phyloP scores from a whole-genome alignment of 768 basidiomycete genomes.

The Tricholoma saponaceum region DNA sequence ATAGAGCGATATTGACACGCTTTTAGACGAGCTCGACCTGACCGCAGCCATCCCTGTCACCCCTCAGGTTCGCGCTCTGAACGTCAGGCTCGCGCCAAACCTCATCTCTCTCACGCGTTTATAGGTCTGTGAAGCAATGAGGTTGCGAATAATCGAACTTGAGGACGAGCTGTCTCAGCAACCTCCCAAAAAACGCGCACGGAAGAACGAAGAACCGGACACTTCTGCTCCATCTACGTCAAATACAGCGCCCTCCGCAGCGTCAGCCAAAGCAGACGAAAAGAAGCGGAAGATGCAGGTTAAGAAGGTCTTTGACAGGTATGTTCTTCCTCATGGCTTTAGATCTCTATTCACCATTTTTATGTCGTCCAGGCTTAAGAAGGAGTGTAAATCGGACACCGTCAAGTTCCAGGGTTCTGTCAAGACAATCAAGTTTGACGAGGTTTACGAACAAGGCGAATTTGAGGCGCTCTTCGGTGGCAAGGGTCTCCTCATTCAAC shows the following conservation, averaged over 20 bases:
- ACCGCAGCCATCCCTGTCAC: slow-evolving; percentile 19
- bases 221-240: slow-evolving; percentile 11
- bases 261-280: slow-evolving; percentile 28
- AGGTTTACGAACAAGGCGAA: slow-evolving; percentile 31
- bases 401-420: slow-evolving; percentile 36
- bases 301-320: slow-evolving; percentile 38
- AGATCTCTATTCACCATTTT: neutral
- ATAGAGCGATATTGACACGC: neutral
- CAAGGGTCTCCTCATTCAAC: slow-evolving; percentile 32
- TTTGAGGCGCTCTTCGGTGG: slow-evolving; percentile 32
- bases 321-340: neutral
- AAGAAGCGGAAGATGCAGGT: slow-evolving; percentile 40
- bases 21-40: slow-evolving; percentile 22
- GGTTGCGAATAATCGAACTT: slow-evolving; percentile 26
- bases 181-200: slow-evolving; percentile 30
- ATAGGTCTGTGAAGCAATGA: slow-evolving; percentile 27
- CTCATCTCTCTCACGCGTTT: slow-evolving; percentile 7
- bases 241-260: slow-evolving; percentile 9
- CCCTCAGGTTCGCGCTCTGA: slow-evolving; percentile 12
- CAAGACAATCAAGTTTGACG: slow-evolving; percentile 37
- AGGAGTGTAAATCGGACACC: slow-evolving; percentile 33
- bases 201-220: slow-evolving; percentile 10
- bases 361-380: slow-evolving; percentile 28
- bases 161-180: slow-evolving; percentile 26
- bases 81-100: neutral